Evolutionary conservation across 495 filamentous ascomycete genomes (phyloP).

Genomic region (Endocarpon pusillum): DNA sequence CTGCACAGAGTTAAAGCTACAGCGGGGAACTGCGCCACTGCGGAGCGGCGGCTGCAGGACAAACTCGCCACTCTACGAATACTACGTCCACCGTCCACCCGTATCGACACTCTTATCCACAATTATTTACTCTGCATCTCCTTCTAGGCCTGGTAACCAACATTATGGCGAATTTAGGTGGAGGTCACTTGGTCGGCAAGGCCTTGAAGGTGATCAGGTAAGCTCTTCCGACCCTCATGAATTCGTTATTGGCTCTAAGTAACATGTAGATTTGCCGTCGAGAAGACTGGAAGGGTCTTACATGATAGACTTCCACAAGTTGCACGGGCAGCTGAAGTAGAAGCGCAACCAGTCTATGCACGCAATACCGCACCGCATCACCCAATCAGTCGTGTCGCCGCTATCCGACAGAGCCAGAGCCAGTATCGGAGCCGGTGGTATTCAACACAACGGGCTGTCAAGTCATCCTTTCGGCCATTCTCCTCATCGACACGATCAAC

Average conservation of each 20-base stretch:
- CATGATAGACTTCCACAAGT: slow-evolving; percentile 41
- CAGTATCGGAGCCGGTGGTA: slow-evolving; percentile 51
- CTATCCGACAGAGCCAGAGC: slow-evolving; percentile 53
- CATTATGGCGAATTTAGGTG: slow-evolving; percentile 48
- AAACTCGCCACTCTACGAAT: slow-evolving; percentile 3
- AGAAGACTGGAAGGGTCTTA: slow-evolving; percentile 43
- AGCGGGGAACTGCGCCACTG: too few species aligned
- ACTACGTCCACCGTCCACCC: slow-evolving; percentile 10
- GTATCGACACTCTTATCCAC: slow-evolving; percentile 11
- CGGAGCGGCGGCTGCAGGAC: too few species aligned
- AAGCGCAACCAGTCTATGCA: slow-evolving; percentile 34
- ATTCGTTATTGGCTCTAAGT: slow-evolving; percentile 9
- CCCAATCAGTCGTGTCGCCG: slow-evolving; percentile 53
- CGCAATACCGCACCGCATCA: slow-evolving; percentile 39
- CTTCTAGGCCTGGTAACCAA: slow-evolving; percentile 5
- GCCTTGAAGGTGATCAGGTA: slow-evolving; percentile 49
- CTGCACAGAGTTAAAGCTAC: too few species aligned
- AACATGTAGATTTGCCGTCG: slow-evolving; percentile 42
- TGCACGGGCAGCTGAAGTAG: slow-evolving; percentile 23
- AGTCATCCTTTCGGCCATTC: slow-evolving; percentile 40
- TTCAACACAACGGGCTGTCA: slow-evolving; percentile 46
- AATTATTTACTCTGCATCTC: too few species aligned
- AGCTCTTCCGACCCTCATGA: slow-evolving; percentile 5
- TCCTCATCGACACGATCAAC: slow-evolving; percentile 34
- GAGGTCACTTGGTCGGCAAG: slow-evolving; percentile 55